Evolutionary conservation across 1,284 basidiomycete species (phyloP).

Genomic region (Tylopilus orsonianus): DNA sequence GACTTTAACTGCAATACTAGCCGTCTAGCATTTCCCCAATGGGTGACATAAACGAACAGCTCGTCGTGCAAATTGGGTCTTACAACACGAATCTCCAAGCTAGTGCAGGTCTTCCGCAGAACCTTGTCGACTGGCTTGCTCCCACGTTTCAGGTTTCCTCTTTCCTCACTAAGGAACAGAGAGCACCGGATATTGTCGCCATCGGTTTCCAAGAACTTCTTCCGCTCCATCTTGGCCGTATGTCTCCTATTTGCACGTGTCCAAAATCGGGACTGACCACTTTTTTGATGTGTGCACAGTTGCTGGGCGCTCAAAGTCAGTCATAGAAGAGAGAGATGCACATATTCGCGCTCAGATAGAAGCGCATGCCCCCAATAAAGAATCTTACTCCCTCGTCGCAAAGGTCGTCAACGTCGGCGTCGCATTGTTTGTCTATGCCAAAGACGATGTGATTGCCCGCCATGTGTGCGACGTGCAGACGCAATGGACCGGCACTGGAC

Average conservation of each 20-base stretch:
- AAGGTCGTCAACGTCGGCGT: conserved; percentile 79
- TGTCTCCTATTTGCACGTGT: conserved; percentile 32
- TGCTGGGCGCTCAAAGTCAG: conserved; percentile 57
- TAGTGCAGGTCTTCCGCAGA: conserved; percentile 67
- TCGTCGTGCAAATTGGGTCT: conserved; percentile 78
- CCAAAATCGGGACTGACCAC: conserved; percentile 10
- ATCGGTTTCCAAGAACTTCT: conserved; percentile 90
- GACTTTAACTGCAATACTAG: neutral
- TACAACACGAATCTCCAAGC: conserved; percentile 87
- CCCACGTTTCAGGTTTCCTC: conserved; percentile 75
- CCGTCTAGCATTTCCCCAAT: conserved; percentile 14
- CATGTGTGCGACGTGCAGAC: conserved; percentile 68
- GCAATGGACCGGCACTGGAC: conserved; percentile 75
- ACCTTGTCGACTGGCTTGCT: conserved; percentile 80
- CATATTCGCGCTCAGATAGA: conserved; percentile 74
- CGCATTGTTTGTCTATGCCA: conserved; percentile 78
- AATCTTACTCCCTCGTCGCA: conserved; percentile 69
- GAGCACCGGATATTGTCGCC: conserved; percentile 79
- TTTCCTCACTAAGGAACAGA: conserved; percentile 59
- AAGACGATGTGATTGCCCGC: conserved; percentile 64
- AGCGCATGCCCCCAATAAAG: conserved; percentile 62
- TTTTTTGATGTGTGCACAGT: conserved; percentile 40
- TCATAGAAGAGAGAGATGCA: conserved; percentile 59
- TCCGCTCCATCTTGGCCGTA: conserved; percentile 78
- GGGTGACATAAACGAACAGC: conserved; percentile 30